Conservation (phyloP, 129 eudicot genomes). For the Flaveria bidentis region DNA sequence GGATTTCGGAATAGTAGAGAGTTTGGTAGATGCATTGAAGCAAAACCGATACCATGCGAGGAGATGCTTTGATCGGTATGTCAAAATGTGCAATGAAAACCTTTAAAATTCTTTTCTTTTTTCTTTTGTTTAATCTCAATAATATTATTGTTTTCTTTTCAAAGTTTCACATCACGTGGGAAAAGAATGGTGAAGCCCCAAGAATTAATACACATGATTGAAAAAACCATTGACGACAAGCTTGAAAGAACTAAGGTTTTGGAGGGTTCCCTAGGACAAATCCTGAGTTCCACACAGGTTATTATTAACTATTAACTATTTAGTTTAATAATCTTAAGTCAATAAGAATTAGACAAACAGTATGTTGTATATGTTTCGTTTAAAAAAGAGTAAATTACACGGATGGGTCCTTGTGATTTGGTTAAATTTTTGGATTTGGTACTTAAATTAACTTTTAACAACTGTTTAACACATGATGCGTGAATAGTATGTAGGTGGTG, state of each 20-base stretch:
- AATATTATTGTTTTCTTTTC: neutral
- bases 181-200: conserved; percentile 72
- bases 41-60: conserved; percentile 80
- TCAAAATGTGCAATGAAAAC: neutral
- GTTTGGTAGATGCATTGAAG: conserved; percentile 59
- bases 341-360: neutral
- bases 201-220: conserved; percentile 57
- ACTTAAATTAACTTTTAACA: no score
- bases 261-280: conserved; percentile 79
- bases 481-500: no score
- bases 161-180: conserved; percentile 61
- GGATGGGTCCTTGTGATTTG: no score
- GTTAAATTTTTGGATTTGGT: no score
- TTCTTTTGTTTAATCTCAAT: neutral
- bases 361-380: neutral
- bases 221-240: conserved; percentile 67
- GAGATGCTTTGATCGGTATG: conserved; percentile 75
- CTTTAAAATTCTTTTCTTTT: neutral
- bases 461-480: no score
- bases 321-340: neutral
- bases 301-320: no score
- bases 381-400: no score
- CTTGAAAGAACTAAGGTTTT: conserved; percentile 66
- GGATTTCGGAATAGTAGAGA: conserved; percentile 57
- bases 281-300: conserved; percentile 75